Percentiles rank a stretch among this genome's conserved stretches.
Evolutionary conservation across 2,329 filamentous ascomycete species (phyloP).

Genomic region (Ceratocystis destructans): DNA sequence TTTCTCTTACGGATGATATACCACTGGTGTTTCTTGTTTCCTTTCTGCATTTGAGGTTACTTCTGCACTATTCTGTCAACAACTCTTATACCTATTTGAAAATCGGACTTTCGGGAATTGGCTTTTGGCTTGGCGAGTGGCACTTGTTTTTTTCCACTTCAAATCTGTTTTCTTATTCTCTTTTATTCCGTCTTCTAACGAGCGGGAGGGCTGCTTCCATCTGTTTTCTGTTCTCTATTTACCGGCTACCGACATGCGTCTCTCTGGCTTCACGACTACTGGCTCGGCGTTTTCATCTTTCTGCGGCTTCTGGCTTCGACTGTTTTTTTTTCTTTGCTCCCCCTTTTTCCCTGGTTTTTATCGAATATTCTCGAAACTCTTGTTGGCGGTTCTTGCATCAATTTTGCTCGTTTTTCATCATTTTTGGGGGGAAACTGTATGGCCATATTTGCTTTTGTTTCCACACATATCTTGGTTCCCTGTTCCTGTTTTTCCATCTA

Average conservation of each 20-base stretch:
- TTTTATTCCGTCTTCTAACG: not conserved
- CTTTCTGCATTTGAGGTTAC: conserved; percentile 11
- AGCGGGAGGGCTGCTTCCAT: not conserved
- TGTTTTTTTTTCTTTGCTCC: not conserved
- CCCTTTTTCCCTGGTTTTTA: not conserved
- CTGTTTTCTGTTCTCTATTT: conserved; percentile 1
- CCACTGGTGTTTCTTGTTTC: conserved; percentile 11
- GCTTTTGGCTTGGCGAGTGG: conserved; percentile 13
- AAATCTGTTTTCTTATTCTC: conserved; percentile 5
- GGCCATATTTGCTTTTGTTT: conserved; percentile 4
- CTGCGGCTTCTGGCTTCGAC: not conserved
- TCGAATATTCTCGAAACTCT: not conserved
- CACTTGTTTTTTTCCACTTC: conserved; percentile 9
- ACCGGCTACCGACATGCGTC: conserved; percentile 7
- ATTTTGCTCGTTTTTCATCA: conserved; percentile 10
- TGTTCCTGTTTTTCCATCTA: not conserved
- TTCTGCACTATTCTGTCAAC: not conserved
- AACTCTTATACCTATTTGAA: conserved; percentile 11
- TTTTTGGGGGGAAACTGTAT: conserved; percentile 3
- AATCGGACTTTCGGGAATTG: conserved; percentile 12
- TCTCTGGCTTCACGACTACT: conserved; percentile 10
- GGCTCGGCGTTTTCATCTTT: conserved; percentile 14
- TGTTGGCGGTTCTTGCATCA: conserved; percentile 4
- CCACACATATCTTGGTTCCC: not conserved
- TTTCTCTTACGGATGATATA: conserved; percentile 13